Conservation (phyloP, 2,329 filamentous ascomycete genomes). For the Trichoderma sp. region DNA sequence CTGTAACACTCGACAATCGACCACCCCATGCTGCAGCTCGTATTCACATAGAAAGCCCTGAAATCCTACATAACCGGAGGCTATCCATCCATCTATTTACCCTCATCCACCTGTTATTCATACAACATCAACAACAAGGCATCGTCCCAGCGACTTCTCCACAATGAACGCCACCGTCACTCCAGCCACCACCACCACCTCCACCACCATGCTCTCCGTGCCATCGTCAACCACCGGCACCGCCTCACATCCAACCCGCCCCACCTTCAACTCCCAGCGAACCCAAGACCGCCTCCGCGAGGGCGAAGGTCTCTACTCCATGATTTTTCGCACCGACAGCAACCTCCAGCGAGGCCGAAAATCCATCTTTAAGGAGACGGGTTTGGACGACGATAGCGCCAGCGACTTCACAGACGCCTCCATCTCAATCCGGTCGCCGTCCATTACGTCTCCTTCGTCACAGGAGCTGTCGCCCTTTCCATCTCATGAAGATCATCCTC, state of each 20-base stretch:
- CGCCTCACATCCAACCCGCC: conserved; percentile 41
- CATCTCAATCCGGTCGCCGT: conserved; percentile 30
- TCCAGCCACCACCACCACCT: neutral
- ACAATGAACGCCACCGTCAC: neutral
- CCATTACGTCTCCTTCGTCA: neutral
- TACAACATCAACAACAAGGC: neutral
- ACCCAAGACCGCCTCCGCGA: conserved; percentile 58
- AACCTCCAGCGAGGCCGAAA: conserved; percentile 55
- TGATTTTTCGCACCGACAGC: conserved; percentile 47
- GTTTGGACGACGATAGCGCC: conserved; percentile 47
- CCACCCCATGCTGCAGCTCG: neutral
- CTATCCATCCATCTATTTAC: neutral
- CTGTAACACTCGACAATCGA: neutral
- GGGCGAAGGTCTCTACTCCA: conserved; percentile 45
- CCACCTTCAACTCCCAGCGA: conserved; percentile 54
- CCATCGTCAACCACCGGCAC: conserved; percentile 18
- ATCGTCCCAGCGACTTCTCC: neutral
- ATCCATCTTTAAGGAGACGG: conserved; percentile 58
- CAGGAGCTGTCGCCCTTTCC: neutral
- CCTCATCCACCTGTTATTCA: neutral
- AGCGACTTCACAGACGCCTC: conserved; percentile 32
- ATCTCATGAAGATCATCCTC: neutral
- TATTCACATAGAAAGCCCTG: neutral
- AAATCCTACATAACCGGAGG: neutral
- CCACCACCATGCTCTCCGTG: conserved; percentile 19